Percentiles rank a stretch among this genome's conserved stretches.
These are phyloP conservation scores for Chalaropsis thielavioides DNA, from an alignment of 2,329 filamentous ascomycete genomes.

Conservation along the genomic window DNA sequence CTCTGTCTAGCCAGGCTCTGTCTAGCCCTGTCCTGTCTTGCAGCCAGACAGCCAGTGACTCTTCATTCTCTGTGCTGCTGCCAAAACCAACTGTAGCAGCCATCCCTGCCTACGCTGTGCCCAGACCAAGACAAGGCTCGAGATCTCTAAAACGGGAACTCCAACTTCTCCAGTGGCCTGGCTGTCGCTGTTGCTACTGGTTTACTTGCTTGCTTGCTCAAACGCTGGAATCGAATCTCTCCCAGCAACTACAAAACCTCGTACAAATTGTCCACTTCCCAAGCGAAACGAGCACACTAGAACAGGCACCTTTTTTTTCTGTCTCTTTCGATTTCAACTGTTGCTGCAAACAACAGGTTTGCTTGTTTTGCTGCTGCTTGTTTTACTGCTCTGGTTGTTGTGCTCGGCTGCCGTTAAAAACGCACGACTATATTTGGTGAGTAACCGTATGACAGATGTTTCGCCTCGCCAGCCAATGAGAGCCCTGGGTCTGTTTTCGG, in stretches of 20 bases:
- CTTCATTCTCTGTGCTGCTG: no score
- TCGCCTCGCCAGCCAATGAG: neutral
- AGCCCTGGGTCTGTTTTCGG: conserved; percentile 2
- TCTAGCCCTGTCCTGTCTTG: neutral
- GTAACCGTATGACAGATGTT: conserved; percentile 2
- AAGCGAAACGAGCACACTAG: neutral
- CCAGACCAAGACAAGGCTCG: no score
- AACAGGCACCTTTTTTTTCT: neutral
- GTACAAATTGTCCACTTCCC: no score
- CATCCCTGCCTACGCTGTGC: no score
- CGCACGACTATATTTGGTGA: conserved; percentile 9
- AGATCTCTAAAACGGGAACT: no score
- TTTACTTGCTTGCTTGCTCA: no score
- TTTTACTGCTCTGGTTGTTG: neutral
- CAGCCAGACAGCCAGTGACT: no score
- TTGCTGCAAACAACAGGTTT: neutral
- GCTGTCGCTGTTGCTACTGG: no score
- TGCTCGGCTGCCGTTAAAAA: neutral
- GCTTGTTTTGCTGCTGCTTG: neutral
- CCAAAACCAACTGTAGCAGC: no score
- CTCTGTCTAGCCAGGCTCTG: neutral
- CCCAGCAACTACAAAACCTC: no score
- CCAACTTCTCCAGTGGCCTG: no score
- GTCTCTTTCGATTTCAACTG: neutral
- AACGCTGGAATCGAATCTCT: no score